Evolutionary conservation across 2,329 filamentous ascomycete species (phyloP).

Genomic region (Exophiala sp.): DNA sequence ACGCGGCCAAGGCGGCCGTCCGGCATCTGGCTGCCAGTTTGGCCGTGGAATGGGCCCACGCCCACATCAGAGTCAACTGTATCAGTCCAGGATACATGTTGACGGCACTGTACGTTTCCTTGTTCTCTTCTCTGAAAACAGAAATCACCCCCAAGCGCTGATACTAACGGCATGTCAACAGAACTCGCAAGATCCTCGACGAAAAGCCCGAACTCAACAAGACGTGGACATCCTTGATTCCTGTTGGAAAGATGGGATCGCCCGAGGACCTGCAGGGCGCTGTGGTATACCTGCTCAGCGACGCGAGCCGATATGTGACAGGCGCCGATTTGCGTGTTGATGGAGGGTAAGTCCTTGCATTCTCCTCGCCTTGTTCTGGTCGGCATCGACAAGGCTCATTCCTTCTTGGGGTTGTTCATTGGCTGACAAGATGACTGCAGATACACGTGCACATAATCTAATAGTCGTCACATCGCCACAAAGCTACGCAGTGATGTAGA

Average conservation of each 20-base stretch:
- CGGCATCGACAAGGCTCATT: background rate
- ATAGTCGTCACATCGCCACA: background rate
- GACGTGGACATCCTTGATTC: constrained; percentile 88
- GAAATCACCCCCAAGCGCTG: too few species aligned
- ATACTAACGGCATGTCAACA: constrained; percentile 35
- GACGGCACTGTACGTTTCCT: constrained; percentile 68
- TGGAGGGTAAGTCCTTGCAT: constrained; percentile 73
- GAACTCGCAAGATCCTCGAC: constrained; percentile 87
- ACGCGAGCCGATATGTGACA: constrained; percentile 68
- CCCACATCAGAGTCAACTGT: constrained; percentile 87
- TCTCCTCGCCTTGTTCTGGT: background rate
- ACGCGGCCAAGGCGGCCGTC: constrained; percentile 86
- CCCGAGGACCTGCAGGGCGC: constrained; percentile 87
- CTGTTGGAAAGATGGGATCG: constrained; percentile 85
- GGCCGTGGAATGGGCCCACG: constrained; percentile 87
- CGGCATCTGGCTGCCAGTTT: constrained; percentile 80
- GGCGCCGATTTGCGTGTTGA: constrained; percentile 75
- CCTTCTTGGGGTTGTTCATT: background rate
- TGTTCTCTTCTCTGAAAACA: background rate
- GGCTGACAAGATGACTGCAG: constrained; percentile 5
- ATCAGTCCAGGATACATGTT: constrained; percentile 96
- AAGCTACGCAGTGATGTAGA: background rate
- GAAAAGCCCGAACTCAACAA: constrained; percentile 85
- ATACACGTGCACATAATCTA: constrained; percentile 20
- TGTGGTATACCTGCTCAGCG: constrained; percentile 77